Percentiles rank a stretch among this genome's conserved stretches.
Evolutionary conservation across 495 filamentous ascomycete species (phyloP).

Genomic region (Opeltia flavorubescens): DNA sequence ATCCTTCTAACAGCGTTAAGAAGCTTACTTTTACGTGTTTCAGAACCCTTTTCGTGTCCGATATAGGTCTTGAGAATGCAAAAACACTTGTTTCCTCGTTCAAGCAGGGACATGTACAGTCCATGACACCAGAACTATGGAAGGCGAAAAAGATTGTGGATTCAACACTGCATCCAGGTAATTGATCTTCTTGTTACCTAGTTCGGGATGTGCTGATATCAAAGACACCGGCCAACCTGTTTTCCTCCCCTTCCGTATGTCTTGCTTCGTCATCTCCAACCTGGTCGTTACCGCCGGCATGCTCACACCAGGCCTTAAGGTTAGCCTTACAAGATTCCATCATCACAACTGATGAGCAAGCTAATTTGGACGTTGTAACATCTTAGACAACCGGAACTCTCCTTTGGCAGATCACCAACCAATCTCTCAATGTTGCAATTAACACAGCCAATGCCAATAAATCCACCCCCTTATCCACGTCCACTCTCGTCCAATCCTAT

Average conservation of each 20-base stretch:
- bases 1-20: background rate
- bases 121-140: constrained; percentile 88
- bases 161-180: constrained; percentile 88
- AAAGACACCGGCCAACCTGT: constrained; percentile 83
- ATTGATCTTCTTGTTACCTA: background rate
- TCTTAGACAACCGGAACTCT: constrained; percentile 69
- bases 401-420: constrained; percentile 91
- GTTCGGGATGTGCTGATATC: background rate
- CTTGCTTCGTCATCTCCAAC: constrained; percentile 85
- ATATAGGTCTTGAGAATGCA: constrained; percentile 63
- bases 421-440: constrained; percentile 94
- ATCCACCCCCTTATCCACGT: constrained; percentile 66
- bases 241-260: constrained; percentile 93
- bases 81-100: constrained; percentile 65
- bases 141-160: constrained; percentile 91
- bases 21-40: background rate
- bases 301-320: constrained; percentile 73
- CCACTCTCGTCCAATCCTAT: constrained; percentile 78
- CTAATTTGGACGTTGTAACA: constrained; percentile 7
- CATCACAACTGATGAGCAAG: too few species aligned
- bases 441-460: constrained; percentile 97
- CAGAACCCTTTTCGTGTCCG: constrained; percentile 71
- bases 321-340: too few species aligned
- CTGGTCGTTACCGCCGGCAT: constrained; percentile 95
- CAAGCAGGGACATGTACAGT: constrained; percentile 58